Base-by-base conservation (phyloP, 345 rosid genomes). In the Nephelium lappaceum region DNA sequence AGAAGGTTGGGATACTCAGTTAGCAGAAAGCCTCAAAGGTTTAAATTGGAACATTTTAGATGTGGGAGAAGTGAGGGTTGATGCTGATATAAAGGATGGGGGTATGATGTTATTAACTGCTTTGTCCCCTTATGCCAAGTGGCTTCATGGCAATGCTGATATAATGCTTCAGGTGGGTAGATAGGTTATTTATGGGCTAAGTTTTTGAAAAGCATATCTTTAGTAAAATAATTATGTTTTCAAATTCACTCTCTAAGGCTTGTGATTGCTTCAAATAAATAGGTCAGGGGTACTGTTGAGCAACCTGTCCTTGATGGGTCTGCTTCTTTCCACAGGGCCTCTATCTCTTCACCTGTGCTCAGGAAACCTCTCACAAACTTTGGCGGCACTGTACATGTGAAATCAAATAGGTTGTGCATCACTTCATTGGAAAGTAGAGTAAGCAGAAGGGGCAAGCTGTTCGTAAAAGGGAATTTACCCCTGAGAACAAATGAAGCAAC, bases 221-320 rank as follows among this genome's bases (percentile, higher is more conserved):
- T 69, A 11, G 24, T 21, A 61, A 9, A 65, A 6, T 75, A 23
- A 23, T 66, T 69, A 43, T 60, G 42, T 3, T 18, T 36, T 69
- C n/a, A 9, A 21, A 77, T 41, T 77, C 16, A 70, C 24, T 23
- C 36, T 43, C 43, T 23, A 31, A 58, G 49, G 51, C 24, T 72
- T 74, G 72, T 77, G 61, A 60, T 75, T 31, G 82, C 72, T 77
- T 82, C 58, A 12, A 57, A 80, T 82, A 45, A 78, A 80, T 81
- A 95, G 97, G 95, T 95, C 66, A 90, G 99, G 81, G 99, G 99
- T 81, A 93, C 99, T 68, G 97, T 93, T 75, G 99, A 94, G 75
- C 90, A 95, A 79, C 98, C 99, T 21, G 87, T 93, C 77, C 83
- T 95, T 70, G 96, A 93, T 72, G 98, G 98, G 72, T 90, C 94